Evolutionary conservation across 1,139 yeast species (phyloP), one percentile per base, ranked within the genome.

Genomic region (Nadsonia starkeyi-henricii): DNA sequence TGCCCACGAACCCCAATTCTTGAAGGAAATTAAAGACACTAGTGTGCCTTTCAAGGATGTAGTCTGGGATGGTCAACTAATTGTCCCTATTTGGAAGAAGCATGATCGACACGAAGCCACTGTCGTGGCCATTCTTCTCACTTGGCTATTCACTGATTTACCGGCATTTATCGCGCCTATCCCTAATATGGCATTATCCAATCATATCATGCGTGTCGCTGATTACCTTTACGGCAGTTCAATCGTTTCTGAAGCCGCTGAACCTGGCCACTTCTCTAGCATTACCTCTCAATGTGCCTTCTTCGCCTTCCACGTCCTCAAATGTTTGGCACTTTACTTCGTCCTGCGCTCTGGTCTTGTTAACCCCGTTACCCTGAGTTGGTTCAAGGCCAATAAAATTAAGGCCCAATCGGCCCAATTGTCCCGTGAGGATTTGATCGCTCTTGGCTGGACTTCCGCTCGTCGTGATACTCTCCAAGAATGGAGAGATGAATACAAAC

Each of bases 401-500:
- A 44, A 54, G 2, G 60, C 57, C 28, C 55, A 57, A 45, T 59
- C 64, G 51, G 50, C 47, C 8, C 37, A 61, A 52, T 69, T 69
- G 26, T 65, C 78, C 50, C 67, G 76, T 46, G 55, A 61, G 20
- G 86, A 84, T 20, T 72, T 74, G 55, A 74, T 91, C 57, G 66
- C 67, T 12, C 69, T 88, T 57, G 97, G 97, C 45, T 91, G 97
- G 97, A 86, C 96, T 20, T 95, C 96, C 48, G 75, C 93, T 21
- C 82, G 80, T 64, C 79, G 80, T 58, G 83, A 82, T 18, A 73
- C 81, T 20, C 69, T 78, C 28, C 81, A 78, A 43, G 89, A 80
- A 55, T 91, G 82, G 73, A 77, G 76, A 58, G 85, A 81, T 52
- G 74, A 69, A 58, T 83, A 79, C 72, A 78, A 91, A 61, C 78